Percentiles rank a stretch among this genome's conserved stretches.
Evolutionary conservation across 768 basidiomycete genomes (phyloP).

Genomic region (Coprinopsis strossmayeri): DNA sequence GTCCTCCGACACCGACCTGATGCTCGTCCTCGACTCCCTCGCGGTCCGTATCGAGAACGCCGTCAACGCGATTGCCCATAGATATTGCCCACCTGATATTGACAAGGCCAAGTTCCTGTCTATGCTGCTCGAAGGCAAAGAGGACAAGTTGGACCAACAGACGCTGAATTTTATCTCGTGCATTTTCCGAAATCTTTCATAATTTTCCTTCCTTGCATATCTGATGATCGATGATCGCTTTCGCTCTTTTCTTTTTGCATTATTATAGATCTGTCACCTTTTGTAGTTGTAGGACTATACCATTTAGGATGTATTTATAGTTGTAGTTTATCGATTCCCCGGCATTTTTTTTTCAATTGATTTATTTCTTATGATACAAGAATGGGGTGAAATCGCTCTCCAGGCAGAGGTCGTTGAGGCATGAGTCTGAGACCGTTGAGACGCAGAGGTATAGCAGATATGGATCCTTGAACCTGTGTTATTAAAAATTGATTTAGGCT

Average conservation of each 20-base stretch:
- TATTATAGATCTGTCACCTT: background rate
- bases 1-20: conserved; percentile 66
- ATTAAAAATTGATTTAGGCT: too few relatives aligned
- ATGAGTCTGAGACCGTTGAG: too few relatives aligned
- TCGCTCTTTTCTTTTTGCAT: background rate
- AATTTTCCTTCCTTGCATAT: background rate
- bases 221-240: background rate
- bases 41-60: conserved; percentile 75
- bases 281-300: conserved; percentile 6
- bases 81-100: conserved; percentile 17
- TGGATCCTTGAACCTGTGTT: too few relatives aligned
- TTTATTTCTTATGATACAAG: background rate
- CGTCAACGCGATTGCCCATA: conserved; percentile 29
- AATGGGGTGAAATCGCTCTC: too few relatives aligned
- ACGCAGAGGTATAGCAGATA: too few relatives aligned
- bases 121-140: conserved; percentile 26
- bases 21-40: conserved; percentile 70
- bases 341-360: background rate
- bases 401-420: too few relatives aligned
- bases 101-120: conserved; percentile 26
- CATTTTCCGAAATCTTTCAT: conserved; percentile 17
- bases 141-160: conserved; percentile 39
- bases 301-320: conserved; percentile 6
- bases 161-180: conserved; percentile 34
- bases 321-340: background rate